Evolutionary conservation across 176 grass and related monocot species (phyloP), one percentile per base, ranked within the genome.

Genomic region (Cenchrus americanus): DNA sequence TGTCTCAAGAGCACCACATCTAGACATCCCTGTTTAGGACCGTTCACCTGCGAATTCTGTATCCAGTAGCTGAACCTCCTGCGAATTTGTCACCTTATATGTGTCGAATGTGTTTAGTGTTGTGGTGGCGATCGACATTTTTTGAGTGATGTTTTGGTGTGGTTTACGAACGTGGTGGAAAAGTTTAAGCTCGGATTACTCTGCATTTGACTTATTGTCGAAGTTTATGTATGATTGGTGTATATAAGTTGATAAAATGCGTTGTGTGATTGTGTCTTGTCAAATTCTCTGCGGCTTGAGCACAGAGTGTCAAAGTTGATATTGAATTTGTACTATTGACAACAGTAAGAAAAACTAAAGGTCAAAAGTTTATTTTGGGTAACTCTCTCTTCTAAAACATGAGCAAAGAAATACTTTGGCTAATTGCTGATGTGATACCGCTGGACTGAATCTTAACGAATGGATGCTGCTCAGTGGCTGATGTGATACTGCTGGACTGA

Each of bases 1-100:
- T 85, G n/a, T 0, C 71, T 66, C n/a, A 19, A 91, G 57, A 71
- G 22, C 71, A 55, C 14, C 61, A 10, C 61, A 49, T 32, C 10
- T 10, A n/a, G 17, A 26, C 27, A 40, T 42, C 74, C 69, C 0
- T 64, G 30, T 6, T 64, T 49, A 13, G 53, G 70, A 13, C 43
- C 26, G 8, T 74, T 10, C 0, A 79, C n/a, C 48, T 32, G 76
- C 57, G 8, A 62, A 23, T 14, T 7, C 8, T 76, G 62, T 81
- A 34, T 51, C 14, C 11, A n/a, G 30, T 63, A 53, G 76, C 57
- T 52, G 19, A 47, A 14, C 17, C 46, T 52, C 14, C 51, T 17
- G 47, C n/a, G 24, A 30, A 43, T 22, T 53, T 44, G n/a, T 6
- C 48, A 26, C 65, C n/a, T 7, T n/a, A 15, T 44, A 44, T 57